Evolutionary conservation across 805 yeast species (phyloP).

Genomic region (Sungouiella thailandica): DNA sequence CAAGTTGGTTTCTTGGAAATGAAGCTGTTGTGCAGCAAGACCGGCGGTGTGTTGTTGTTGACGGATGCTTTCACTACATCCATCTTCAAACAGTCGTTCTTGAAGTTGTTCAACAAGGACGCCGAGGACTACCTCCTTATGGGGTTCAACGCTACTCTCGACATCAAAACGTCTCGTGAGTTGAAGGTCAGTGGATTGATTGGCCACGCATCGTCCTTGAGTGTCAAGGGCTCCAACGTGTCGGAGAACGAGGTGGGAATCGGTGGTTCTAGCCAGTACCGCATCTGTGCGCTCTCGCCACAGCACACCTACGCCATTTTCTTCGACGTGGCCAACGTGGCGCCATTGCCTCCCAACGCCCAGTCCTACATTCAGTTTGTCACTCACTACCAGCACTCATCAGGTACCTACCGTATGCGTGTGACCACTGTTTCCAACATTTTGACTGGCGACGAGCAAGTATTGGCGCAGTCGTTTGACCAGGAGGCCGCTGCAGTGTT

Average conservation of each 20-base stretch:
- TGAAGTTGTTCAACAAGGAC: slow-evolving; percentile 83
- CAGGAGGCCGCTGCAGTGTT: slow-evolving; percentile 97
- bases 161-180: slow-evolving; percentile 82
- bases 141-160: slow-evolving; percentile 87
- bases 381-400: slow-evolving; percentile 92
- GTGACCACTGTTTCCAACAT: slow-evolving; percentile 77
- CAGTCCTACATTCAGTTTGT: slow-evolving; percentile 72
- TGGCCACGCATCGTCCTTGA: slow-evolving; percentile 83
- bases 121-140: slow-evolving; percentile 78
- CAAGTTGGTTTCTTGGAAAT: slow-evolving; percentile 94
- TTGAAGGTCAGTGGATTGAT: slow-evolving; percentile 88
- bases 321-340: slow-evolving; percentile 64
- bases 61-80: slow-evolving; percentile 94
- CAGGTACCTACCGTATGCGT: slow-evolving; percentile 82
- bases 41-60: slow-evolving; percentile 86
- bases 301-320: slow-evolving; percentile 83
- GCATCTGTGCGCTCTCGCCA: slow-evolving; percentile 79
- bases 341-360: slow-evolving; percentile 43
- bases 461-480: slow-evolving; percentile 70
- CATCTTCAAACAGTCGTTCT: slow-evolving; percentile 86
- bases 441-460: slow-evolving; percentile 46
- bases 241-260: slow-evolving; percentile 92
- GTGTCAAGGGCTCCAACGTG: slow-evolving; percentile 64
- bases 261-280: slow-evolving; percentile 90
- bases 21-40: slow-evolving; percentile 77